Conservation (phyloP, 2,329 filamentous ascomycete species). For the Aspergillus ochraceoroseus region DNA sequence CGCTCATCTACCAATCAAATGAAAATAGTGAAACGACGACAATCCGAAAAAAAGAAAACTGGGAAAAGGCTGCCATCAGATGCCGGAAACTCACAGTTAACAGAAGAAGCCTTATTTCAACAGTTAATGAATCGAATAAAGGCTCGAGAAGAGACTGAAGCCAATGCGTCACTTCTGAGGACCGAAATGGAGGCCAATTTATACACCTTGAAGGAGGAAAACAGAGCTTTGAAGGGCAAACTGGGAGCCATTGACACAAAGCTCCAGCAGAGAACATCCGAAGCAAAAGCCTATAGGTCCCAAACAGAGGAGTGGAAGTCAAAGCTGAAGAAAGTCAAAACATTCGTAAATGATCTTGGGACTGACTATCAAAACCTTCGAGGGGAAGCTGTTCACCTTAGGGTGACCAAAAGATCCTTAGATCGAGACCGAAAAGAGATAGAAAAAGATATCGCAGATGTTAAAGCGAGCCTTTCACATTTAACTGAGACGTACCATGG, state of each 20-base stretch:
- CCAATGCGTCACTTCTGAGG: conserved; percentile 19
- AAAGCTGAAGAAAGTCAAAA: conserved; percentile 32
- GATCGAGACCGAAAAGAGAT: conserved; percentile 27
- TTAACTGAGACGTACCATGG: conserved; percentile 16
- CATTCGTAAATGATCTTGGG: conserved; percentile 33
- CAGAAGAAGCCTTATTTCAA: conserved; percentile 37
- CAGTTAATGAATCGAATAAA: conserved; percentile 34
- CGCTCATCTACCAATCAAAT: conserved; percentile 4
- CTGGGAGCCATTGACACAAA: conserved; percentile 19
- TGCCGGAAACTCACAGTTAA: conserved; percentile 15
- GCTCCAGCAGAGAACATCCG: conserved; percentile 21
- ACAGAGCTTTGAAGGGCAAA: conserved; percentile 26
- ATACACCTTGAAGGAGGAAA: conserved; percentile 25
- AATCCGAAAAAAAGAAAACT: conserved; percentile 6
- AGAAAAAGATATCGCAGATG: conserved; percentile 21
- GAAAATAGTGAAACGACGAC: conserved; percentile 20
- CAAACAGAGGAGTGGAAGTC: conserved; percentile 35
- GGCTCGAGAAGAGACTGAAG: conserved; percentile 34
- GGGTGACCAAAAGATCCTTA: conserved; percentile 22
- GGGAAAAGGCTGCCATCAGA: neutral
- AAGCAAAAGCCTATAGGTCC: conserved; percentile 21
- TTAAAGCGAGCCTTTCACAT: conserved; percentile 22
- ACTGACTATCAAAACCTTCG: conserved; percentile 32
- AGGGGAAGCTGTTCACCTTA: conserved; percentile 29
- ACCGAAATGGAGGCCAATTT: conserved; percentile 29